phyloP scores from a whole-genome alignment of 352 stramenopile genomes.

The Phytophthora citricola region DNA sequence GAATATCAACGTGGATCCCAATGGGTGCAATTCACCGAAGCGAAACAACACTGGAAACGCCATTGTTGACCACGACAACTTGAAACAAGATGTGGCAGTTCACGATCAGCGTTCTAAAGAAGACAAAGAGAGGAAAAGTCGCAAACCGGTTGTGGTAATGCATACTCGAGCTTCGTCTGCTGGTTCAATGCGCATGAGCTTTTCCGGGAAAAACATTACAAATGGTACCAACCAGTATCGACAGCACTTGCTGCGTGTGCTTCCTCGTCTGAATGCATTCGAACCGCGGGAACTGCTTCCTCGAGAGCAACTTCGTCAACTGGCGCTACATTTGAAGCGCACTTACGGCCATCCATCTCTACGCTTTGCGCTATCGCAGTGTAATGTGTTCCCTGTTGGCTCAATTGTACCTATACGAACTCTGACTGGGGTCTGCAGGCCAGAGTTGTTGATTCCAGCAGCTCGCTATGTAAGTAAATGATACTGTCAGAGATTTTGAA shows the following conservation, averaged over 20 bases:
- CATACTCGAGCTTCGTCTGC: slow-evolving; percentile 38
- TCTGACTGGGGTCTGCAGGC: slow-evolving; percentile 42
- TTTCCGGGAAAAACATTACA: slow-evolving; percentile 44
- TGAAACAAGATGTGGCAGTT: background rate
- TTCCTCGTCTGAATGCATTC: slow-evolving; percentile 28
- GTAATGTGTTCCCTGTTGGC: slow-evolving; percentile 46
- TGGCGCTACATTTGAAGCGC: slow-evolving; percentile 49
- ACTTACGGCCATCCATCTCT: slow-evolving; percentile 56
- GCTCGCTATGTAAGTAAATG: slow-evolving; percentile 50
- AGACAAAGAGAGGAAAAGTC: slow-evolving; percentile 8
- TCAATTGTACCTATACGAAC: slow-evolving; percentile 40
- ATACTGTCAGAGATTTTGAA: background rate
- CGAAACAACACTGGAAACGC: slow-evolving; percentile 8
- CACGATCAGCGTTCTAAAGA: slow-evolving; percentile 11
- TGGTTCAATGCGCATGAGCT: slow-evolving; percentile 35
- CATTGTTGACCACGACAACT: background rate
- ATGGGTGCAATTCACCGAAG: background rate
- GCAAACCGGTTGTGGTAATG: slow-evolving; percentile 33
- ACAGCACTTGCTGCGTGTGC: slow-evolving; percentile 38
- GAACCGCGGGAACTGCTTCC: slow-evolving; percentile 10
- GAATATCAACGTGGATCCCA: slow-evolving; percentile 29
- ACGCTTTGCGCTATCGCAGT: slow-evolving; percentile 58
- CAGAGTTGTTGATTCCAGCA: slow-evolving; percentile 44
- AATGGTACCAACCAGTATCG: slow-evolving; percentile 40
- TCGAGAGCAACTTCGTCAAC: slow-evolving; percentile 41